Base-by-base conservation (phyloP, 2,329 filamentous ascomycete species). In the Colletotrichum gloeosporioides region DNA sequence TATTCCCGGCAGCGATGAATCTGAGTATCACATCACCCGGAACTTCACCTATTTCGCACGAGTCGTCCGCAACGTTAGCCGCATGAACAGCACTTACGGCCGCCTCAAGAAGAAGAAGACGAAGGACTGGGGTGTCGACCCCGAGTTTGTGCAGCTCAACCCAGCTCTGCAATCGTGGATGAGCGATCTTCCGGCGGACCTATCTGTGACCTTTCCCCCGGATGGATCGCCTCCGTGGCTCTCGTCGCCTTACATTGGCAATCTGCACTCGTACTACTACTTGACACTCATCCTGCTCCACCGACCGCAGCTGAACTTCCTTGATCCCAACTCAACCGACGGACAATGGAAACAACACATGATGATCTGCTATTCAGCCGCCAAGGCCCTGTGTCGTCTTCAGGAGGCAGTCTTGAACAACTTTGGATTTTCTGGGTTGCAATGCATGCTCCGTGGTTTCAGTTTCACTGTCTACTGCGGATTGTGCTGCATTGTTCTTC, bases 401-500 rank as follows among this genome's bases (percentile, higher is more conserved):
- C 96, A 98, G 82, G 96, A 99, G 85, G 93, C 93, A 3, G 92
- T 98, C 44, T 82, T 98, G 75, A 90, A 93, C 70, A 90, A 91
- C 0, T 98, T 93, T 83, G 95, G 96, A 4, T 87, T 98, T 76
- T 91, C 91, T 18, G 96, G 96, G 1, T 88, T 99, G 18, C 90
- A 97, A 80, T 98, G 94, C 85, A 98, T 98, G 96, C 94, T 96
- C 81, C 91, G 96, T 79, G 96, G 96, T 53, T 96, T 98, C 83
- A 98, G 96, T 84, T 99, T 98, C 81, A 95, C 95, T 8, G 95
- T 99, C n/a, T 99, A 99, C 82, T 93, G 93, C 72, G 92, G 98
- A 31, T 87, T 99, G 62, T 97, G 95, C 1, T 98, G 96, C 87
- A 96, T 96, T 29, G 96, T 98, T 85, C 90, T 99, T 71, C 96